Base-by-base conservation (phyloP, 257 asterid genomes). In the Henckelia pumila region DNA sequence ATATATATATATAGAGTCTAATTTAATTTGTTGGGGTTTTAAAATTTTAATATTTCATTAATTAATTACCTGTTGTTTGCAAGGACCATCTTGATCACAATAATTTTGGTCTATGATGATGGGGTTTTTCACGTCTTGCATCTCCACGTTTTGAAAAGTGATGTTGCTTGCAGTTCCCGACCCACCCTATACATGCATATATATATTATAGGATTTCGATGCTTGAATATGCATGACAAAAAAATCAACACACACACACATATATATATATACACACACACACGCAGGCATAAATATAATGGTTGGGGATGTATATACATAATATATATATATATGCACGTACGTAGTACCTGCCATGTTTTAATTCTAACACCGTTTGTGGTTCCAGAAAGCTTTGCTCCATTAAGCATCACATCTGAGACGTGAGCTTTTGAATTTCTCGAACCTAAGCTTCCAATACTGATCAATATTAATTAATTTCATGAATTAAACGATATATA, bases 281-380 rank as follows among this genome's bases (percentile, higher is more conserved):
- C 30, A 26, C 4, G 30, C 30, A 26, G 2, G 30, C 3, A 1
- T 26, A 1, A 4, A 4, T 2, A 26, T 1, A 26, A 2, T 26
- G 3, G 30, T 4, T 26, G 30, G 30, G 30, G 2, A 26, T 4
- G 4, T 26, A 26, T 26, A 26, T 26, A 26, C 2, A 1, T 26
- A 26, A 4, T 26, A 26, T n/a, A n/a, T n/a, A n/a, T n/a, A n/a
- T n/a, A n/a, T n/a, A 4, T 26, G 4, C 30, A 26, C 1, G 5
- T 19, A 30, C 23, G n/a, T n/a, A n/a, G 23, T 80, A 90, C 97
- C 91, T 82, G 91, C 89, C 94, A 91, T 73, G 98, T 87, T 82
- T 91, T 91, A 84, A 91, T 91, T 76, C 98, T 77, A 58, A 89
- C 86, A 33, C 98, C 98, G 78, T 91, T 89, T 0, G 84, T 63